Conservation (phyloP, 257 asterid species). For the Petrea volubilis region DNA sequence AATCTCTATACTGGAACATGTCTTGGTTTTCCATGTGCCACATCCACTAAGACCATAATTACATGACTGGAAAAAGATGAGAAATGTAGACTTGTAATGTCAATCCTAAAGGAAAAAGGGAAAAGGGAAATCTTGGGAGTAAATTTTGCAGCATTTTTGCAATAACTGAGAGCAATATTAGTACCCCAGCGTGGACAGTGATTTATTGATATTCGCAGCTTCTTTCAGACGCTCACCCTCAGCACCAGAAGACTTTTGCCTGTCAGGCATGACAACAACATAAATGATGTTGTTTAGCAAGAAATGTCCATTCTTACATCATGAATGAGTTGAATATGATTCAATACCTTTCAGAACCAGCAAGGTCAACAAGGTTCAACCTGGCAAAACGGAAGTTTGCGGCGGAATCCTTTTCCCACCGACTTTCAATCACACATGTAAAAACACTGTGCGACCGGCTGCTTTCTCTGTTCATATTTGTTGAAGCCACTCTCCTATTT, state of each 20-base stretch:
- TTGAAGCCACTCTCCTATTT: constrained; percentile 90
- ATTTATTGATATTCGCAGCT: constrained; percentile 91
- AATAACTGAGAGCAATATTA: constrained; percentile 4
- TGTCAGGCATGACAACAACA: constrained; percentile 34
- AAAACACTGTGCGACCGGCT: constrained; percentile 98
- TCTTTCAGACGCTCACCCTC: constrained; percentile 98
- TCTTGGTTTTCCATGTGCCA: constrained; percentile 85
- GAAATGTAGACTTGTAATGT: constrained; percentile 16
- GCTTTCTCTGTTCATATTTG: constrained; percentile 99
- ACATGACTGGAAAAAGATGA: constrained; percentile 70
- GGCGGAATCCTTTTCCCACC: constrained; percentile 89
- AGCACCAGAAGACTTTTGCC: constrained; percentile 97
- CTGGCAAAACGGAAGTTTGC: constrained; percentile 89
- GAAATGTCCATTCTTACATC: not conserved
- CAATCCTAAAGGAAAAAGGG: constrained; percentile 9
- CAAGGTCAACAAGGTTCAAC: constrained; percentile 97
- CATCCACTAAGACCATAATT: constrained; percentile 94
- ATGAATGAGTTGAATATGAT: constrained; percentile 2
- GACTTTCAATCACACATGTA: constrained; percentile 95
- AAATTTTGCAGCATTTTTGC: constrained; percentile 12
- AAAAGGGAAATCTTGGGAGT: not conserved
- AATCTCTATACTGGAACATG: constrained; percentile 96
- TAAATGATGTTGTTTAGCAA: not conserved
- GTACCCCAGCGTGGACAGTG: constrained; percentile 93
- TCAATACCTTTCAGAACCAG: constrained; percentile 94